phyloP scores from a whole-genome alignment of 2,329 filamentous ascomycete species.

The Neonectria faginata region DNA sequence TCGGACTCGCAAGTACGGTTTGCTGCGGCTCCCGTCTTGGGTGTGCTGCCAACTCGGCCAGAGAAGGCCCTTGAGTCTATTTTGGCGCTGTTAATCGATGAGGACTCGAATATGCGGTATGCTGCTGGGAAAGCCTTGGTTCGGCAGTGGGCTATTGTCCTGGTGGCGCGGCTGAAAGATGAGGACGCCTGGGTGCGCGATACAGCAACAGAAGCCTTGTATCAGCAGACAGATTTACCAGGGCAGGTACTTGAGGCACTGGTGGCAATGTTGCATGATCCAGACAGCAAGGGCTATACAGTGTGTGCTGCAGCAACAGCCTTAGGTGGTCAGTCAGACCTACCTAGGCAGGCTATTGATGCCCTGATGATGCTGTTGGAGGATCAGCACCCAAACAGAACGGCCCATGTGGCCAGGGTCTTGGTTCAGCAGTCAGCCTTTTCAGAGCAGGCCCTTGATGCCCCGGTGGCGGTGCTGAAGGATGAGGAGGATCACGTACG shows the following conservation, averaged over 20 bases:
- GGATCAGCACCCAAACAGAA: background rate
- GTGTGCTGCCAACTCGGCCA: background rate
- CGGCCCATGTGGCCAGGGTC: too few species aligned
- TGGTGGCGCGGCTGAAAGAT: background rate
- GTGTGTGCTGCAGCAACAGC: background rate
- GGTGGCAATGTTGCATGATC: background rate
- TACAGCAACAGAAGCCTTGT: background rate
- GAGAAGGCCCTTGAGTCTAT: background rate
- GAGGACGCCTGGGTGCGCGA: background rate
- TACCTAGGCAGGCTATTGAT: background rate
- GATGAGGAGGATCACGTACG: background rate
- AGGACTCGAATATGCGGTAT: rapidly evolving
- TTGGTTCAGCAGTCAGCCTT: background rate
- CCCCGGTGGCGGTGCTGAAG: too few species aligned
- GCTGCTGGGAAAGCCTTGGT: background rate
- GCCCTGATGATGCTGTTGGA: background rate
- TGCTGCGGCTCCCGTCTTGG: background rate
- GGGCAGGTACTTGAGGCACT: background rate
- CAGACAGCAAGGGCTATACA: too few species aligned
- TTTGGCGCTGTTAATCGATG: background rate
- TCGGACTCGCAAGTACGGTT: background rate
- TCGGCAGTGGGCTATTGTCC: too few species aligned
- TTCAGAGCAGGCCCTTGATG: background rate
- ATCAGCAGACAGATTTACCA: background rate
- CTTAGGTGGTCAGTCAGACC: background rate